These are phyloP conservation scores for Caryopteris hybrid DNA, from an alignment of 305 asterid genomes.

Conservation along the genomic window DNA sequence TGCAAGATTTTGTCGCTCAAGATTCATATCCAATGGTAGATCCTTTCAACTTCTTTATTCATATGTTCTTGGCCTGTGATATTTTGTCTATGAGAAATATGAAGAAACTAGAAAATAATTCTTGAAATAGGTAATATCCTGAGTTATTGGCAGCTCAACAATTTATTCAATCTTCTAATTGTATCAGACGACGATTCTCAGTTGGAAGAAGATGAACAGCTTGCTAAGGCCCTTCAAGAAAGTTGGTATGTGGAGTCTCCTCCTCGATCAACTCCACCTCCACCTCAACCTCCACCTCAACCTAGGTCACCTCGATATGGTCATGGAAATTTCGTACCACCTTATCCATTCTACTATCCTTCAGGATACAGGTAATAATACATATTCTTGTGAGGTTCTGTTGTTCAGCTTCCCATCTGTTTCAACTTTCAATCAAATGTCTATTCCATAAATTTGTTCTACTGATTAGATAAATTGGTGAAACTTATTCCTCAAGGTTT, in stretches of 20 bases:
- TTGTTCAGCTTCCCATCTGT: background rate
- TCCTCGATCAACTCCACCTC: constrained; percentile 38
- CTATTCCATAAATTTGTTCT: background rate
- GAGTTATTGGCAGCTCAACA: background rate
- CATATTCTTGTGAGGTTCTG: background rate
- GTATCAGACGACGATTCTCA: constrained; percentile 50
- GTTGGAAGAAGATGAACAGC: constrained; percentile 86
- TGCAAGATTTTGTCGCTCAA: background rate
- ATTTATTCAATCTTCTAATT: constrained; percentile 1
- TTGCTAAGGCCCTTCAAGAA: constrained; percentile 91
- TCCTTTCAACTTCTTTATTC: constrained; percentile 17
- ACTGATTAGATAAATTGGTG: background rate
- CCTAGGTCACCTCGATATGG: constrained; percentile 41
- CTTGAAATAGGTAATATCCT: background rate
- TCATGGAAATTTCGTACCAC: constrained; percentile 58
- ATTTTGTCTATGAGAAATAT: constrained; percentile 1
- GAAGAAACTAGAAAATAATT: background rate
- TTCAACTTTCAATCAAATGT: background rate
- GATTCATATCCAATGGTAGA: constrained; percentile 15
- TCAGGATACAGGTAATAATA: constrained; percentile 61
- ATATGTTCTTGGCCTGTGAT: constrained; percentile 6
- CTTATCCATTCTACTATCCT: constrained; percentile 46
- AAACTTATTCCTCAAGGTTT: too few species aligned
- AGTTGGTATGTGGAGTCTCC: constrained; percentile 69
- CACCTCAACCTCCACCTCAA: constrained; percentile 39